Base-by-base conservation (phyloP, 192 early-diverging fungal species). In the Coemansia sp. region DNA sequence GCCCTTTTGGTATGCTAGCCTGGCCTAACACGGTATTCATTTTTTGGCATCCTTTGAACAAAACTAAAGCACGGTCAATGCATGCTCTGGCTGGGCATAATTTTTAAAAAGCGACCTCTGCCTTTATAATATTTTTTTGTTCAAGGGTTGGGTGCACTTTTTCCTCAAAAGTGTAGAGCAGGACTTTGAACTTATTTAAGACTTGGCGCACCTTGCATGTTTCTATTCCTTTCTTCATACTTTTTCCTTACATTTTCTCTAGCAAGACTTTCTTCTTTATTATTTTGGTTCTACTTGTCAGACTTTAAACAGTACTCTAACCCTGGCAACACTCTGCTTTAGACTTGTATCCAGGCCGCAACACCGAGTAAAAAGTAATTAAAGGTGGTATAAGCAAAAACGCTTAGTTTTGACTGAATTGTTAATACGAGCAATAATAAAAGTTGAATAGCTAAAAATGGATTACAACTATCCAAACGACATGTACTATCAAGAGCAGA, bases 401-500 rank as follows among this genome's bases (percentile, higher is more conserved):
- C 8, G 16, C 41, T 5, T 45, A 45, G 14, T 45, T n/a, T 45
- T 45, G 5, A 45, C 16, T 0, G 14, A 45, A n/a, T 45, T 45
- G 41, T 45, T 45, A 45, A 45, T 45, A 45, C 39, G 3, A n/a
- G 41, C 16, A 45, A 10, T 8, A 38, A 38, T 45, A 45, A 45
- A 45, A 12, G 14, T 10, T 45, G 41, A 8, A 35, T 35, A 35
- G 6, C 6, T 35, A 35, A 56, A 51, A 16, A 67, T 67, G 65
- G 49, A 59, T 35, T 48, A 64, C 41, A 64, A 35, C 17, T 57
- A 64, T 21, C 53, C 62, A 6, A 45, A 29, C 23, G 62, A 64
- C 19, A 37, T 9, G 14, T 59, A 67, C 22, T 55, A 58, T 12
- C 45, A 29, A 6, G 59, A 35, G 11, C 14, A 17, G 9, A 3